Base-by-base conservation (phyloP, 2,329 filamentous ascomycete genomes). In the Monosporascus sp. region DNA sequence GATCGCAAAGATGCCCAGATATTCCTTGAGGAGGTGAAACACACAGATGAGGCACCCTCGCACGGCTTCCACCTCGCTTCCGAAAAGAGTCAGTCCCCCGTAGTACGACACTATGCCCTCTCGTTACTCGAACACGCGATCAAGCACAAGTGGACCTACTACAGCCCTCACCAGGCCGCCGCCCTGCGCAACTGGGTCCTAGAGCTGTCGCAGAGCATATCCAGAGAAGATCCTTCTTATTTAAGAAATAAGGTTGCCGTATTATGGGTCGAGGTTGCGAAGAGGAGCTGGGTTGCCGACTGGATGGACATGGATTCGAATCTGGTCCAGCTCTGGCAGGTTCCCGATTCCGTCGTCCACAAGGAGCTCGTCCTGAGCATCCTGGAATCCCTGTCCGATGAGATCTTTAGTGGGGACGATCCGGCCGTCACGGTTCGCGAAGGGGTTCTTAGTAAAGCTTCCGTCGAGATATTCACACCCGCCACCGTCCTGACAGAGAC, bases 241-340 rank as follows among this genome's bases (percentile, higher is more conserved):
- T 76, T 97, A 59, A 83, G 93, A 62, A 97, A 96, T 78, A 99
- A 99, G 75, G 87, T 94, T 36, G 91, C 90, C 27, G 88, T 96
- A 72, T 75, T 99, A 57, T 99, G 94, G 94, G 90, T 92, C 7
- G 94, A 97, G 71, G 79, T 96, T 51, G 91, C 92, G 41, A 97
- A 97, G 76, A 83, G 93, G 64, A 89, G 85, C 67, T 99, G 94
- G 94, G 90, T 82, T n/a, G 79, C 84, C 34, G 88, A 94, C 57
- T 99, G 95, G 94, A 85, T 88, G 76, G 86, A 95, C 66, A 96
- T 99, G 93, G 95, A 99, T 69, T 75, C 85, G 58, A 80, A 89
- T 66, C 80, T 99, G 52, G 83, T 92, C 45, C 82, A 85, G 64
- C 78, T 97, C 20, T 99, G 94, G 94, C 86, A 91, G 69, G 70